Evolutionary conservation across 2,329 filamentous ascomycete species (phyloP).

Genomic region (Botryotinia narcissicola): DNA sequence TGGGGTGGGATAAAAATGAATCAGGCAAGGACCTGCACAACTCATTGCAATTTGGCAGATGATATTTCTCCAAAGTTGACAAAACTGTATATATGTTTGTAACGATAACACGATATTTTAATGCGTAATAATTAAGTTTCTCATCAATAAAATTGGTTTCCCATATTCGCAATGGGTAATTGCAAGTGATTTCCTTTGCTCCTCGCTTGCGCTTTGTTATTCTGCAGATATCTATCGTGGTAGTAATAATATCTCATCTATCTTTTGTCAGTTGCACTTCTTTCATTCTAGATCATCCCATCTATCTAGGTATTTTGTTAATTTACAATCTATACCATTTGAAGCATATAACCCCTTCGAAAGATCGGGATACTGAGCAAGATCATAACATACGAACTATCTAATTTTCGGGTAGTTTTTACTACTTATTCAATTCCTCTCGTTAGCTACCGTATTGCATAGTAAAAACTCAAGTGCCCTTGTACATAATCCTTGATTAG

Average conservation of each 20-base stretch:
- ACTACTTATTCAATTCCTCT: rapidly evolving
- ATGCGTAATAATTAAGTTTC: neutral
- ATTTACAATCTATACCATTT: neutral
- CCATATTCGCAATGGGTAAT: too few relatives aligned
- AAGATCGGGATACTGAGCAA: neutral
- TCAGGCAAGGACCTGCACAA: neutral
- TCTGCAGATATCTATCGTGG: neutral
- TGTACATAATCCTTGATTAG: neutral
- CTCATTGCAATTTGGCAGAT: neutral
- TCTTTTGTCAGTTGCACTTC: neutral
- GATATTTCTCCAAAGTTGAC: neutral
- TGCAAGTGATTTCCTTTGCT: neutral
- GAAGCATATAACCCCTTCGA: neutral
- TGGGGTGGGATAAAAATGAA: neutral
- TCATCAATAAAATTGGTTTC: neutral
- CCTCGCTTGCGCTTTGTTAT: neutral
- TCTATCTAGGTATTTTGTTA: neutral
- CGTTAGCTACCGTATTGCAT: neutral
- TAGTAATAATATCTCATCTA: neutral
- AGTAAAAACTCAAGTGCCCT: neutral
- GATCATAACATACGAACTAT: rapidly evolving
- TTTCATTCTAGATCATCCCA: neutral
- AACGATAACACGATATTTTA: slow-evolving; percentile 12
- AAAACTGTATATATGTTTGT: neutral
- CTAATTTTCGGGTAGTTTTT: neutral